phyloP scores from a whole-genome alignment of 192 early-diverging fungal genomes.

The Coemansia sp. region DNA sequence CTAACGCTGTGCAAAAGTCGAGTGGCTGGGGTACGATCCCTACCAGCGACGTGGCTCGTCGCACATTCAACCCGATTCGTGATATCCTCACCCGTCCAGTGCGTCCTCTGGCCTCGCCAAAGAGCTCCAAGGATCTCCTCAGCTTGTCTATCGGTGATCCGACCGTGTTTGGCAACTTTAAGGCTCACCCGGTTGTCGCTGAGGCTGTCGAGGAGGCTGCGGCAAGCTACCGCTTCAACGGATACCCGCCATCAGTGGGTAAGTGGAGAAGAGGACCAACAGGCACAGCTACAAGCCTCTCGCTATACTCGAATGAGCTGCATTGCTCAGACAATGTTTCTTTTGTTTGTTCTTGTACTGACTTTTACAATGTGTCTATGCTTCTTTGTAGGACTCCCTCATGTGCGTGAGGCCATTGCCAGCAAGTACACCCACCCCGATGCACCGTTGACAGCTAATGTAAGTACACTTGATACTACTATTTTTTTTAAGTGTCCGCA shows the following conservation, averaged over 20 bases:
- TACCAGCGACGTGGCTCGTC: slow-evolving; percentile 68
- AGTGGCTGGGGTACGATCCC: slow-evolving; percentile 53
- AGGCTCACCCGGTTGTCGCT: slow-evolving; percentile 68
- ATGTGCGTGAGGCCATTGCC: slow-evolving; percentile 79
- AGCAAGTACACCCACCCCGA: slow-evolving; percentile 67
- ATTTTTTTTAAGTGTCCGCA: neutral
- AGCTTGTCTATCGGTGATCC: slow-evolving; percentile 74
- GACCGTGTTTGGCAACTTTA: slow-evolving; percentile 91
- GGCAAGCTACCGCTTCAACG: slow-evolving; percentile 77
- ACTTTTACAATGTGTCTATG: neutral
- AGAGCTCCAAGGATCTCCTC: slow-evolving; percentile 43
- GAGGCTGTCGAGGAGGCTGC: slow-evolving; percentile 75
- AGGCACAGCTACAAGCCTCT: neutral
- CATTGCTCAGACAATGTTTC: neutral
- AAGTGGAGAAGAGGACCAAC: slow-evolving; percentile 27
- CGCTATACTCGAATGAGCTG: neutral
- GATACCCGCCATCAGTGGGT: slow-evolving; percentile 80
- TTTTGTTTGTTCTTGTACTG: neutral
- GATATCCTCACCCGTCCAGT: slow-evolving; percentile 80
- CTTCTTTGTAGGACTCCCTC: slow-evolving; percentile 36
- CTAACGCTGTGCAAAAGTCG: slow-evolving; percentile 11
- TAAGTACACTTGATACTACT: slow-evolving; percentile 28
- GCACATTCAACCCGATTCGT: slow-evolving; percentile 88
- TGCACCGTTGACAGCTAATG: slow-evolving; percentile 69
- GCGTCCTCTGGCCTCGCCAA: slow-evolving; percentile 64